These are phyloP conservation scores for Amphichorda felina DNA, from an alignment of 2,329 filamentous ascomycete species.

Conservation along the genomic window DNA sequence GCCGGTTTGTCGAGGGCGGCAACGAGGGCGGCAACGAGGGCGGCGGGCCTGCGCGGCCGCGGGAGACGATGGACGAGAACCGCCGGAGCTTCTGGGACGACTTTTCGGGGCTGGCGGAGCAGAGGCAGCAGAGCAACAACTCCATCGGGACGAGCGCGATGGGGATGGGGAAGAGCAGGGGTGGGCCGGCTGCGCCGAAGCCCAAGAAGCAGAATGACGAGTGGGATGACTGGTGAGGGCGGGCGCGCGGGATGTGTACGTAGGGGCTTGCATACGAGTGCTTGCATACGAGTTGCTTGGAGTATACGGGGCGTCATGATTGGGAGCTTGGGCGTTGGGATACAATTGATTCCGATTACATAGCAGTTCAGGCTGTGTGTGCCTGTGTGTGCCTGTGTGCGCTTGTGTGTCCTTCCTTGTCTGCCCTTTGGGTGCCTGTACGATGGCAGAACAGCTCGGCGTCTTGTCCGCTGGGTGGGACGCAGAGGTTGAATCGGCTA, in stretches of 20 bases:
- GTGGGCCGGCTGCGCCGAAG: constrained; percentile 15
- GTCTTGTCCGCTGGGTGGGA: no score
- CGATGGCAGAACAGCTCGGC: no score
- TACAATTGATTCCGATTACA: background rate
- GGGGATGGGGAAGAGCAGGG: constrained; percentile 36
- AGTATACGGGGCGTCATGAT: background rate
- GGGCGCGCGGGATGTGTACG: no score
- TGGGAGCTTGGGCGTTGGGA: background rate
- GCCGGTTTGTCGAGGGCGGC: constrained; percentile 71
- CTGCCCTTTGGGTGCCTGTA: no score
- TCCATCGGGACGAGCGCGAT: constrained; percentile 47
- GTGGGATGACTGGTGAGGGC: constrained; percentile 50
- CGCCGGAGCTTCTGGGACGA: constrained; percentile 88
- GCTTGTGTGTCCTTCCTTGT: no score
- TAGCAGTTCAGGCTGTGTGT: background rate
- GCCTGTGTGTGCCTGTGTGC: no score
- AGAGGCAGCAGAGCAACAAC: constrained; percentile 24
- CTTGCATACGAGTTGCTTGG: background rate
- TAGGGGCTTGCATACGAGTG: background rate
- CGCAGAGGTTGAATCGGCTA: no score
- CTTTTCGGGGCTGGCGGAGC: constrained; percentile 61
- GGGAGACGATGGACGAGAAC: constrained; percentile 40
- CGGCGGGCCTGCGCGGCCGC: constrained; percentile 29
- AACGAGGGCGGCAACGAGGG: constrained; percentile 25
- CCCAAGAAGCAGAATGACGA: constrained; percentile 40